Base-by-base conservation (phyloP, 345 rosid genomes). In the Eucalyptus polybractea region DNA sequence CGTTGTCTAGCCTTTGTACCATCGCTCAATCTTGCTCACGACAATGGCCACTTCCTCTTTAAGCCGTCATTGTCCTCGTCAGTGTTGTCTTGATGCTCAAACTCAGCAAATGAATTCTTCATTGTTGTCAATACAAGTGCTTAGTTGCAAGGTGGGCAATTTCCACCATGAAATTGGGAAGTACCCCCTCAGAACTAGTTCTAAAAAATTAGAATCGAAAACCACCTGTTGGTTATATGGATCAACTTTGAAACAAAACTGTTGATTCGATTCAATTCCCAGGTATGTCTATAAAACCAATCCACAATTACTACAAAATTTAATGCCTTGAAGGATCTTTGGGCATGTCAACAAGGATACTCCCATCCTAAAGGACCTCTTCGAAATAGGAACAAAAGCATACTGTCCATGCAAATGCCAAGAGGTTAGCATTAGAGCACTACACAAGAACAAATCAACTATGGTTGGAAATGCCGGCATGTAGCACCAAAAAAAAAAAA, bases 161-260 rank as follows among this genome's bases (percentile, higher is more conserved):
- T 53, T 53, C 10, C 56, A 53, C 24, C 10, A 19, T 19, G 10
- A 3, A 53, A 19, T 53, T 53, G 10, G 0, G 10, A 53, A 53
- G 1, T 53, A 2, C 56, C 56, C 0, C 2, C 56, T 53, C 0
- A 7, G 0, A 19, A 53, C 56, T 53, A 53, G 10, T 53, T 53
- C 56, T 53, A 7, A 53, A 53, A 53, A 53, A 53, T 53, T 53
- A 2, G 4, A 53, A 53, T 53, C 1, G 8, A 53, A 53, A 53
- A 19, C 2, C 24, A 53, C 33, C 2, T 1, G 0, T 53, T 19
- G 5, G 10, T 53, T 3, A 53, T 53, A 53, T 53, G 58, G 58
- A 53, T 53, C 5, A 10, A 53, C 2, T 53, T 0, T 0, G 0
- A 0, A 53, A 2, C 0, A 53, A 53, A 53, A 53, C 0, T 53